Evolutionary conservation across 2,329 filamentous ascomycete species (phyloP), one percentile per base, ranked within the genome.

Genomic region (Bertia moriformis): DNA sequence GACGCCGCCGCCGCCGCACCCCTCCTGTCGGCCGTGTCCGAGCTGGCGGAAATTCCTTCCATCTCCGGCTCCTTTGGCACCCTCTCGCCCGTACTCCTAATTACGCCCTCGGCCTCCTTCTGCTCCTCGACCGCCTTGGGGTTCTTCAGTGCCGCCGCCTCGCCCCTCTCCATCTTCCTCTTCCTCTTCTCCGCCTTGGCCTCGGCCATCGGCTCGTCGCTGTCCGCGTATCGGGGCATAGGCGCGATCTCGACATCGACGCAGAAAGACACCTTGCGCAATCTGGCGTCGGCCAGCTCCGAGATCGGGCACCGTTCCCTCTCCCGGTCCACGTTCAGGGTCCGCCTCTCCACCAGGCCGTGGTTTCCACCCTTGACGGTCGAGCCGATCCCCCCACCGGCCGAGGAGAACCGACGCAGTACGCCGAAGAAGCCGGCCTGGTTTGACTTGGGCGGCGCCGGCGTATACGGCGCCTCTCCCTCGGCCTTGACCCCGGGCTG

Each of bases 241-340:
- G 87, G 85, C 3, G 89, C 89, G 51, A 98, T 93, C 57, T 98
- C 91, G 3, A 98, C 88, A 52, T 98, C 91, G 3, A 98, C 91
- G 49, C 85, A 94, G 52, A 98, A 98, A 0, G 89, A 83, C 0
- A 98, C 91, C 39, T 87, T 76, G 40, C 86, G 75, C 43, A 98
- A 59, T 55, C 91, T 94, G 38, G 75, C 73, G 50, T 80, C 75
- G 46, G 87, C 78, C 37, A 98, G 65, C 47, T 93, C 88, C 3
- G 73, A 65, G 19, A 96, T 75, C 17, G 74, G 69, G 54, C 86
- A 93, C 45, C 91, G 68, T 51, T 89, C 78, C 32, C 91, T 74
- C 47, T 80, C 71, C 7, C 65, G 75, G 53, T 96, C 86, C 33
- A 95, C 69, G 51, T 98, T 98, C 62, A 96, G 64, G 4, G 94